Percentiles rank a stretch among this genome's conserved stretches.
Evolutionary conservation across 75 land plant species (phyloP).

Genomic region (Cupressus sempervirens): DNA sequence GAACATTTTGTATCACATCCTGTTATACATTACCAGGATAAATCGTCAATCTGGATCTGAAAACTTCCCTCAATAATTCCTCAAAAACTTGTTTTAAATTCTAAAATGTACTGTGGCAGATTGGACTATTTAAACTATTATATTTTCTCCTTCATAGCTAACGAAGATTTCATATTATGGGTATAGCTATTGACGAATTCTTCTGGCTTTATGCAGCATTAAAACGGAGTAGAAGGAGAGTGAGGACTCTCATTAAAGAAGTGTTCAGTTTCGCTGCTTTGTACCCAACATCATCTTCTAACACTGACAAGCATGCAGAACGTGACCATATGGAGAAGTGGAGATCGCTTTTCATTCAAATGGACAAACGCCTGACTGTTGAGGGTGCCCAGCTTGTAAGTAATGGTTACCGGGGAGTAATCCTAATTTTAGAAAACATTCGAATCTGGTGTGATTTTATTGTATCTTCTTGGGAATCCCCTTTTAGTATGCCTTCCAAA

Average conservation of each 20-base stretch:
- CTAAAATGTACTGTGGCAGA: no score
- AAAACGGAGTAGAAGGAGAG: constrained; percentile 44
- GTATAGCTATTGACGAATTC: background rate
- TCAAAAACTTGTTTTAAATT: no score
- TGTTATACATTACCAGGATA: no score
- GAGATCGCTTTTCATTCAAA: constrained; percentile 34
- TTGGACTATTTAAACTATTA: background rate
- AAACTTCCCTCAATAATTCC: no score
- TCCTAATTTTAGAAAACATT: background rate
- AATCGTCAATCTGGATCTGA: no score
- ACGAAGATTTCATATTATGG: background rate
- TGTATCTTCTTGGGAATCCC: background rate
- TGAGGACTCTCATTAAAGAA: constrained; percentile 30
- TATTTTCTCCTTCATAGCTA: background rate
- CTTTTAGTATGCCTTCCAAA: background rate
- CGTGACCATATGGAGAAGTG: constrained; percentile 29
- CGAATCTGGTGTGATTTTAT: background rate
- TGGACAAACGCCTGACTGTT: constrained; percentile 30
- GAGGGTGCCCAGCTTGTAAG: constrained; percentile 34
- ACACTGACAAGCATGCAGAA: constrained; percentile 3
- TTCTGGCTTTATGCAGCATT: constrained; percentile 24
- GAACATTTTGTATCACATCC: no score
- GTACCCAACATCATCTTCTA: background rate
- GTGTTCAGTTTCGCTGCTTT: constrained; percentile 11
- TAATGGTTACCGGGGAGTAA: background rate